Evolutionary conservation across 768 basidiomycete genomes (phyloP), one percentile per base, ranked within the genome.

Genomic region (Podaxis sp.): DNA sequence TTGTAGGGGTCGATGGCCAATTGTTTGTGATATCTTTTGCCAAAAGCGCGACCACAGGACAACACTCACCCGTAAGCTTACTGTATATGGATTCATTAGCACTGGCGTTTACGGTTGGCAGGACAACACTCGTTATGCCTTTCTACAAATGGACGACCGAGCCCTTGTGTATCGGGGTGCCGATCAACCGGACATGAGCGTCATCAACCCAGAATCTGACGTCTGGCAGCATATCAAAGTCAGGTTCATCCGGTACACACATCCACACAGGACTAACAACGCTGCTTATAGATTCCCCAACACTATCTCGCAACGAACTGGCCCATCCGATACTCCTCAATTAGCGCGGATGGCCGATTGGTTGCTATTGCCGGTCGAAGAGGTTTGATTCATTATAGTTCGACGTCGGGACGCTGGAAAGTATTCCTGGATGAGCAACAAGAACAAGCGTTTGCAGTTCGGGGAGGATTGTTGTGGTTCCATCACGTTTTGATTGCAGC

Each of bases 201-300:
- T 99, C 62, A 97, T 99, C 70, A 98, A 98, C 71, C 95, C 96
- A 15, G 95, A 96, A 72, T 93, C 93, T 3, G 96, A 98, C 69
- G 96, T 98, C 17, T 99, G 96, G 96, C 95, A 99, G 68, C 91
- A 92, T 75, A 90, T 98, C 74, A 96, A 96, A 84, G 94, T 85
- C 66, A 56, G 67, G 68, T 20, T 17, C 56, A 53, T 36, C 33
- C 11, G 53, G 12, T 49, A 4, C 6, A 24, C 38, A n/a, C 52
- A 24, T 51, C 10, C 12, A 50, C n/a, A 26, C 36, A 4, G 37
- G 24, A 20, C 33, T 30, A 54, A 59, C 63, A 51, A 8, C 4
- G 26, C 30, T 38, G 26, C 48, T 58, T 26, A 22, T 46, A 97
- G 95, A 87, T 98, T 20, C 97, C 97, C 1, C 86, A 90, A 69